Evolutionary conservation across 1,284 basidiomycete species (phyloP), one percentile per base, ranked within the genome.

Genomic region (Quambalaria eucalypti): DNA sequence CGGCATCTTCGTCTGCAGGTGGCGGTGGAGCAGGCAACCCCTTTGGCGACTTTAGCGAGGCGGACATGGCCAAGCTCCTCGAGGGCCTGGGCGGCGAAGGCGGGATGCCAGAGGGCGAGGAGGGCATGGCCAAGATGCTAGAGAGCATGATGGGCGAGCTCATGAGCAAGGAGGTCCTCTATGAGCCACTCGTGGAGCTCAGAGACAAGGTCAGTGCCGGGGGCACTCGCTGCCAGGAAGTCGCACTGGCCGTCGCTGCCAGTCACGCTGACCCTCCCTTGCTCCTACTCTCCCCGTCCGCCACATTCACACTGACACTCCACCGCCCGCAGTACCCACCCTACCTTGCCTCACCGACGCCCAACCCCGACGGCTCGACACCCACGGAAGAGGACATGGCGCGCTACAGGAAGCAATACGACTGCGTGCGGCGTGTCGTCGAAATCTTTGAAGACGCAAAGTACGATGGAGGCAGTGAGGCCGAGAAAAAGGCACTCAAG

Each of bases 91-190:
- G 74, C 9, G 71, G 68, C 4, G 76, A 64, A 0, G 68, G 72
- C 21, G 64, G 65, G 46, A 65, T 63, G 38, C 62, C 68, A 0
- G 67, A 69, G 21, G 58, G 51, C 25, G 54, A 55, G 30, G 82
- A 82, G 31, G 84, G 86, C 52, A 76, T 92, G 6, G 83, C 85
- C 48, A 84, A 82, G 8, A 80, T 95, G 64, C 80, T 98, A 23
- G 90, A 97, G 75, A 83, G 80, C 38, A 89, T 97, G 87, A 90
- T 93, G 91, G 82, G 83, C 16, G 86, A 91, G 73, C 81, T 98
- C 47, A 90, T 98, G 88, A 86, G 84, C 76, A 91, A 90, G 73
- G 90, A 97, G 1, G 82, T 97, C 9, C 78, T 95, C 19, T 89
- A 96, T 69, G 91, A 95, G 63, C 92, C 93, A 0, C 77, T 97